Evolutionary conservation across 495 filamentous ascomycete species (phyloP).

Genomic region (Lepidopterella palustris): DNA sequence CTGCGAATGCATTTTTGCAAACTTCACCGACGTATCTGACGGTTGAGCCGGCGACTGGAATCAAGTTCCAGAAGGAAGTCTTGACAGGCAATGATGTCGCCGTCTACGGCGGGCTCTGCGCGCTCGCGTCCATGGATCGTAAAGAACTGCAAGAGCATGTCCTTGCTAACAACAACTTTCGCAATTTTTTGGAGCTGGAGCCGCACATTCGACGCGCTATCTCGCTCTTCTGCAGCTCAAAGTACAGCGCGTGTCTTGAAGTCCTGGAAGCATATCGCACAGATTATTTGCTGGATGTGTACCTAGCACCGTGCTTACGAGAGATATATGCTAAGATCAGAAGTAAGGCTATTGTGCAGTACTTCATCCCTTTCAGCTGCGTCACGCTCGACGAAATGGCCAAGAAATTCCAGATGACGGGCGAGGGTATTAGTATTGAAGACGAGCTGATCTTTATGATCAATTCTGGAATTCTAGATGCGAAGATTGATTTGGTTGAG

Average conservation of each 20-base stretch:
- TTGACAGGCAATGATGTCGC: conserved; percentile 83
- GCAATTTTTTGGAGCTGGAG: conserved; percentile 84
- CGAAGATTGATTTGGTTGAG: conserved; percentile 78
- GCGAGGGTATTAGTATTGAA: conserved; percentile 53
- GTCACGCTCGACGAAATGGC: conserved; percentile 40
- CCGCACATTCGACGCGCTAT: conserved; percentile 92
- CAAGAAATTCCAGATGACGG: conserved; percentile 22
- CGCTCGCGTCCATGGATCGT: conserved; percentile 83
- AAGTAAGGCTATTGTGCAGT: conserved; percentile 87
- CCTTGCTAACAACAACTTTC: conserved; percentile 72
- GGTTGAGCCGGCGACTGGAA: conserved; percentile 29
- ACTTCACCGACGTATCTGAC: conserved; percentile 49
- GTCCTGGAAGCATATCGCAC: conserved; percentile 72
- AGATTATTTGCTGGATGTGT: conserved; percentile 85
- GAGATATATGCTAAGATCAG: conserved; percentile 66
- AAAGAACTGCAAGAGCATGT: conserved; percentile 65
- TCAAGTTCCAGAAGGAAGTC: conserved; percentile 48
- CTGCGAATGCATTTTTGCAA: conserved; percentile 64
- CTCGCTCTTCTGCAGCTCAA: conserved; percentile 74
- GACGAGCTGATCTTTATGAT: conserved; percentile 75
- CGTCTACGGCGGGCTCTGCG: conserved; percentile 83
- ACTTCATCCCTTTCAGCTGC: conserved; percentile 47
- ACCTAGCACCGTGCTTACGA: conserved; percentile 70
- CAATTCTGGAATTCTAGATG: conserved; percentile 59
- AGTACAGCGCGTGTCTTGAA: conserved; percentile 75